Evolutionary conservation across 202 grass and related monocot species (phyloP).

Genomic region (Setaria italica): DNA sequence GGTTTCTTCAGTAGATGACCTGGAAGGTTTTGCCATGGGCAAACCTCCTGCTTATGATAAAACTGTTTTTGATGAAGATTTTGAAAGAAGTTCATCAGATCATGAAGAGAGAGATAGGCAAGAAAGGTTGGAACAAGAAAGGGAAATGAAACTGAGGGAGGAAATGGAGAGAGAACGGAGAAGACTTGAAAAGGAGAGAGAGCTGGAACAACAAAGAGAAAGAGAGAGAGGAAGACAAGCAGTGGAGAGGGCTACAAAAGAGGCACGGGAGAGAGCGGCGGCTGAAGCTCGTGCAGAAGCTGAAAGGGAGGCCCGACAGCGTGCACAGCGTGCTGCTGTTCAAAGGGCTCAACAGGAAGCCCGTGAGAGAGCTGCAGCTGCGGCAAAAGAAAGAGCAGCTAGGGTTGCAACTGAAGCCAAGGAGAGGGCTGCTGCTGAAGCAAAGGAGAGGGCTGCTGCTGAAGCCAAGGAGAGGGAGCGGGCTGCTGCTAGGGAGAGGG

Average conservation of each 20-base stretch:
- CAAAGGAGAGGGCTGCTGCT: conserved; percentile 38
- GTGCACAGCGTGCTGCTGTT: conserved; percentile 67
- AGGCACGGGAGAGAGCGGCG: conserved; percentile 66
- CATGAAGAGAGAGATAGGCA: conserved; percentile 50
- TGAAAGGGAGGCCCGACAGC: conserved; percentile 57
- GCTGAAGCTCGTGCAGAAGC: conserved; percentile 72
- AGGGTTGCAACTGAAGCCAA: conserved; percentile 56
- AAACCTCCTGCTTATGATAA: conserved; percentile 61
- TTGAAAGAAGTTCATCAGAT: conserved; percentile 62
- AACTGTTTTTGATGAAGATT: conserved; percentile 66
- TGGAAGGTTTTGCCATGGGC: conserved; percentile 63
- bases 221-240: conserved; percentile 64
- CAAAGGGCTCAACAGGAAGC: conserved; percentile 73
- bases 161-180: conserved; percentile 58
- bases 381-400: conserved; percentile 65
- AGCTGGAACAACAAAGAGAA: conserved; percentile 56
- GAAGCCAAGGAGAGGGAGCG: conserved; percentile 77
- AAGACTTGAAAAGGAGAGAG: conserved; percentile 65
- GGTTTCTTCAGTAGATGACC: conserved; percentile 67
- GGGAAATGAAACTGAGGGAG: conserved; percentile 55
- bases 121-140: conserved; percentile 60
- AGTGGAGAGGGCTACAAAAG: conserved; percentile 80
- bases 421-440: conserved; percentile 53
- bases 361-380: conserved; percentile 64
- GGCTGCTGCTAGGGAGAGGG: conserved; percentile 68